Conservation (phyloP, 225 moss, liverwort and hornwort species). For the Takakia lepidozioides region DNA sequence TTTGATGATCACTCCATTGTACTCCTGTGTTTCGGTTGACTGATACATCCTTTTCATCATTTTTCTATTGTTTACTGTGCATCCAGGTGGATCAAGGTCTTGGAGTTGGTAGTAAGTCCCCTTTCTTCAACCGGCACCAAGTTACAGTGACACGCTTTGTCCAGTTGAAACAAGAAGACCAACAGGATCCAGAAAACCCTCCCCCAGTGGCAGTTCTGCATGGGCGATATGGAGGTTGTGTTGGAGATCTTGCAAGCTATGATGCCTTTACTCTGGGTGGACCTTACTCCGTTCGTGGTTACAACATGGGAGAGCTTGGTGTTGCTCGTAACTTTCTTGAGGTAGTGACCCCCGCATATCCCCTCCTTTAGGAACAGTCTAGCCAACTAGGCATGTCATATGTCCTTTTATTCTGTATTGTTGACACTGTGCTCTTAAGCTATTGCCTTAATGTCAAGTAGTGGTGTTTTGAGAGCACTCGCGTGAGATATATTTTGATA, state of each 20-base stretch:
- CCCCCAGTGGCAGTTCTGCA: slow-evolving; percentile 78
- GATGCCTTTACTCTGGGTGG: slow-evolving; percentile 86
- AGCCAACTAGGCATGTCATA: too few species aligned
- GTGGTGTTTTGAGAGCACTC: too few species aligned
- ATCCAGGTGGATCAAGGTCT: slow-evolving; percentile 87
- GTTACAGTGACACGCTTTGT: slow-evolving; percentile 68
- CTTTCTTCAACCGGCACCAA: slow-evolving; percentile 82
- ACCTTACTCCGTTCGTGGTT: slow-evolving; percentile 87
- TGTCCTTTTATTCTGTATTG: too few species aligned
- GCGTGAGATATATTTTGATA: too few species aligned
- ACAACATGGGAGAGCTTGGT: slow-evolving; percentile 92
- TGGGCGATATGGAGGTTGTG: slow-evolving; percentile 81
- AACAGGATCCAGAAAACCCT: slow-evolving; percentile 53
- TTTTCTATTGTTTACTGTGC: too few species aligned
- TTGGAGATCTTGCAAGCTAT: slow-evolving; percentile 88
- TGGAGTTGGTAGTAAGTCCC: slow-evolving; percentile 83
- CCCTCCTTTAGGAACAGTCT: too few species aligned
- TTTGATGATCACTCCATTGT: too few species aligned
- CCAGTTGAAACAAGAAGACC: slow-evolving; percentile 77
- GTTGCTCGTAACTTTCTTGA: slow-evolving; percentile 74
- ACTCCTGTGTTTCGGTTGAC: too few species aligned
- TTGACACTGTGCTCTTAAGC: too few species aligned
- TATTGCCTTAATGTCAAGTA: too few species aligned
- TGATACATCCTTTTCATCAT: too few species aligned
- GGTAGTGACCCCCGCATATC: slow-evolving; percentile 26